phyloP scores from a whole-genome alignment of 495 filamentous ascomycete genomes.

The Neurospora tetrasperma region DNA sequence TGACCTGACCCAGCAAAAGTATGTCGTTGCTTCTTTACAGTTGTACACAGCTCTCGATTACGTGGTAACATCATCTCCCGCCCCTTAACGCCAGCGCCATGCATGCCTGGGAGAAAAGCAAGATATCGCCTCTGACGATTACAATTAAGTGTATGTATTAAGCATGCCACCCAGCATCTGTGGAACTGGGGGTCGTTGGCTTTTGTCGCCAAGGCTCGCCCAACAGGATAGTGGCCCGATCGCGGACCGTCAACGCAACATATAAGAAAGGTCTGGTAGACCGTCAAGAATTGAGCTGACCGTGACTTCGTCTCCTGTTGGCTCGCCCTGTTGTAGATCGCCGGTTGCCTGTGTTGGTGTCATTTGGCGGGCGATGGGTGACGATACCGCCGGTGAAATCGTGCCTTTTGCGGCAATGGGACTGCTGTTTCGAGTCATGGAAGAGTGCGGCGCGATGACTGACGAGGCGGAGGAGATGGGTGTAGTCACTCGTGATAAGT shows the following conservation, averaged over 20 bases:
- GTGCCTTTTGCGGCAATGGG: slow-evolving; percentile 8
- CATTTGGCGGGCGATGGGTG: background rate
- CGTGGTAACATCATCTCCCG: background rate
- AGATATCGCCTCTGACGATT: background rate
- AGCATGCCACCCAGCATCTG: background rate
- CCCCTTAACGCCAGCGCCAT: background rate
- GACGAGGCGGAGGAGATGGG: slow-evolving; percentile 10
- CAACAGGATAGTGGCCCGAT: background rate
- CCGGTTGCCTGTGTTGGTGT: background rate
- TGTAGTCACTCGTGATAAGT: slow-evolving; percentile 4
- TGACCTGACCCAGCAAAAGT: background rate
- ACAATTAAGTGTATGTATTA: background rate
- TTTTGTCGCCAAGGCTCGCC: background rate
- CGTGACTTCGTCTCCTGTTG: slow-evolving; percentile 21
- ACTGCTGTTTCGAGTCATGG: background rate
- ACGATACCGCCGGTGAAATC: background rate
- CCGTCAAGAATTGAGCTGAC: slow-evolving; percentile 28
- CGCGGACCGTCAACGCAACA: slow-evolving; percentile 27
- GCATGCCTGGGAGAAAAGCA: background rate
- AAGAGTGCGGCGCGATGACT: background rate
- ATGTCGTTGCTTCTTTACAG: background rate
- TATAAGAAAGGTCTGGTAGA: slow-evolving; percentile 45
- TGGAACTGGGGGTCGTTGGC: background rate
- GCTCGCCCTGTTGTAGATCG: background rate
- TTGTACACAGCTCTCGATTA: background rate